Evolutionary conservation across 202 grass and related monocot species (phyloP).

Genomic region (Hordeum pubiflorum): DNA sequence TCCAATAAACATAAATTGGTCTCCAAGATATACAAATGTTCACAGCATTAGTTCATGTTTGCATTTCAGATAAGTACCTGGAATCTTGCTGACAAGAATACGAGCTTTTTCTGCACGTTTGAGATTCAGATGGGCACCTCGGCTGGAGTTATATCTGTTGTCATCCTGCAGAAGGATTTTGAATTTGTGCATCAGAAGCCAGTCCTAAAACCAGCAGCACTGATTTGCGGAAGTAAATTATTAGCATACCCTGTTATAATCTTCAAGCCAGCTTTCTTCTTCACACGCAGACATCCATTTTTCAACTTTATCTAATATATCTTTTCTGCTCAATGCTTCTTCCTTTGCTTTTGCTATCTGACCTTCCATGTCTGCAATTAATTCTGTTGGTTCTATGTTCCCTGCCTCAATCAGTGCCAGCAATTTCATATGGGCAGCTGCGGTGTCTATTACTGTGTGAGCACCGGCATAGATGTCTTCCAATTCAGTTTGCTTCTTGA

Average conservation of each 20-base stretch:
- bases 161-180: slow-evolving; percentile 58
- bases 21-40: neutral
- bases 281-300: slow-evolving; percentile 96
- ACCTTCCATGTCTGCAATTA: slow-evolving; percentile 91
- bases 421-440: slow-evolving; percentile 75
- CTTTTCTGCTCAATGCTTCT: slow-evolving; percentile 92
- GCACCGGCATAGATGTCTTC: slow-evolving; percentile 91
- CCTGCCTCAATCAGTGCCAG: slow-evolving; percentile 68
- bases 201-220: neutral
- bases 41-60: neutral
- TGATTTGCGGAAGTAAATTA: slow-evolving; percentile 14
- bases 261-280: slow-evolving; percentile 99
- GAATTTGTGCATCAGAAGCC: neutral
- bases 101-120: slow-evolving; percentile 99
- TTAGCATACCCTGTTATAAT: slow-evolving; percentile 74
- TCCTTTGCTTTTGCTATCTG: slow-evolving; percentile 93
- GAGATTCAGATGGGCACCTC: slow-evolving; percentile 92
- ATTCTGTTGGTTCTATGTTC: slow-evolving; percentile 86
- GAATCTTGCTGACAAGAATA: slow-evolving; percentile 92
- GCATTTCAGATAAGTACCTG: slow-evolving; percentile 47
- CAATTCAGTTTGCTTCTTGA: slow-evolving; percentile 93
- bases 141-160: slow-evolving; percentile 97
- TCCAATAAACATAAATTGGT: slow-evolving; percentile 2
- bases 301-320: slow-evolving; percentile 95
- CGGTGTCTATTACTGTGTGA: slow-evolving; percentile 84